Conservation (phyloP, 192 early-diverging fungal species). For the Gamsiella multidivaricata region DNA sequence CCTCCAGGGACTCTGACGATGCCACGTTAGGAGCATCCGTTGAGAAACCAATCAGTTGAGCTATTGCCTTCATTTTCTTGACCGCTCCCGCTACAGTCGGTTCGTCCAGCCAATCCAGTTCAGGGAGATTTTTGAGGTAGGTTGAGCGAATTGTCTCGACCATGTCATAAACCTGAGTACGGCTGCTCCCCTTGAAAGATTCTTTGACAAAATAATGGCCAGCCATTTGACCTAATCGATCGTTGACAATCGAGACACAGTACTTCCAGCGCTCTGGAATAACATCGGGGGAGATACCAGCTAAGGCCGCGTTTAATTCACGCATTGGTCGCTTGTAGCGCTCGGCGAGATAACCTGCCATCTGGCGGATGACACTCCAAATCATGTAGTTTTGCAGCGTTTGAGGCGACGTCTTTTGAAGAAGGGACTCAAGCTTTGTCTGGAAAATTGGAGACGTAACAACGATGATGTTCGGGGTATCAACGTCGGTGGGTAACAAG, state of each 20-base stretch:
- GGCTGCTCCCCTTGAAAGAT: slow-evolving; percentile 53
- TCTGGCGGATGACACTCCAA: slow-evolving; percentile 56
- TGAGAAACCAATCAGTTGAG: slow-evolving; percentile 70
- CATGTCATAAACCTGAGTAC: slow-evolving; percentile 55
- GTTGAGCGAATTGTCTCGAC: slow-evolving; percentile 56
- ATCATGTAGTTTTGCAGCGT: slow-evolving; percentile 59
- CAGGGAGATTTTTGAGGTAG: slow-evolving; percentile 51
- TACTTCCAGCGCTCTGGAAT: slow-evolving; percentile 60
- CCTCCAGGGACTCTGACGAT: slow-evolving; percentile 52
- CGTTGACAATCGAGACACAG: slow-evolving; percentile 39
- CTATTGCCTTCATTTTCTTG: slow-evolving; percentile 67
- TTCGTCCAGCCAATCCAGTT: slow-evolving; percentile 69
- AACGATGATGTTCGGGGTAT: slow-evolving; percentile 36
- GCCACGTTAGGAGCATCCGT: slow-evolving; percentile 63
- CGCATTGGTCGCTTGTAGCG: slow-evolving; percentile 52
- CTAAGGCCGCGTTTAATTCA: slow-evolving; percentile 37
- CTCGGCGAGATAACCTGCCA: slow-evolving; percentile 48
- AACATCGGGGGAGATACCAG: slow-evolving; percentile 54
- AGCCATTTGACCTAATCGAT: slow-evolving; percentile 48
- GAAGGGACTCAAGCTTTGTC: slow-evolving; percentile 28
- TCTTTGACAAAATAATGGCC: slow-evolving; percentile 53
- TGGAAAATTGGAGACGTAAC: slow-evolving; percentile 54
- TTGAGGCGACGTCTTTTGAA: slow-evolving; percentile 39
- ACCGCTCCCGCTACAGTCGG: slow-evolving; percentile 59
- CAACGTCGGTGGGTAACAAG: slow-evolving; percentile 9